Evolutionary conservation across 2,329 filamentous ascomycete species (phyloP), one percentile per base, ranked within the genome.

Genomic region (Pseudogymnoascus pannorum): DNA sequence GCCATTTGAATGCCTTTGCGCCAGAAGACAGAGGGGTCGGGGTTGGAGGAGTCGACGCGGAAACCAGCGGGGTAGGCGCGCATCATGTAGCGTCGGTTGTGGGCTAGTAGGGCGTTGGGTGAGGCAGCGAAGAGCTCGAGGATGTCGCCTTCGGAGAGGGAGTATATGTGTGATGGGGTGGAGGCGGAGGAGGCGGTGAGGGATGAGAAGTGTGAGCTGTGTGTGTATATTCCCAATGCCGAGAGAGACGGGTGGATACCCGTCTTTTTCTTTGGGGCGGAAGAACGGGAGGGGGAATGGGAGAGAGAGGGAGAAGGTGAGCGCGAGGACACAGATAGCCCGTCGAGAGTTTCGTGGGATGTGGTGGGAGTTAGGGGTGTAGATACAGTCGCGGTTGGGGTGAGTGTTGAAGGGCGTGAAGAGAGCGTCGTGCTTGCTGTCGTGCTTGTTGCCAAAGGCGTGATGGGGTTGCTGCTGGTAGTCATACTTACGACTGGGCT

Each of bases 1-100:
- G 95, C 91, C 67, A 97, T 87, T 74, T 97, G 92, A 2, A 95
- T 87, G 12, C 92, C 92, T 66, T 90, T 87, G 31, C 91, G 83
- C 92, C 92, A 97, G 74, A 92, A 94, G 3, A 87, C 81, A 0
- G 86, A 83, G 4, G 93, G 92, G 67, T 96, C 91, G 11, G 95
- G 79, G 71, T 97, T 97, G 1, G 90, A 94, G 0, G 91, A 96
- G 63, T 84, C 81, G 59, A 97, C 86, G 5, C 92, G 85, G 62
- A 92, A 80, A 1, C 90, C 91, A 35, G 89, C 91, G 0, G 92
- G 93, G 69, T 96, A 97, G 0, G 91, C 88, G 16, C 93, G 85
- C 89, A 97, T 92, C 68, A 97, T 78, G 70, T 84, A 93, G 67
- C 85, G 78, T 60, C 84, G 83, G 74, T 97, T 97, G 76, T 97